Evolutionary conservation across 2,329 filamentous ascomycete genomes (phyloP), one percentile per base, ranked within the genome.

Genomic region (Lachnum nothofagi): DNA sequence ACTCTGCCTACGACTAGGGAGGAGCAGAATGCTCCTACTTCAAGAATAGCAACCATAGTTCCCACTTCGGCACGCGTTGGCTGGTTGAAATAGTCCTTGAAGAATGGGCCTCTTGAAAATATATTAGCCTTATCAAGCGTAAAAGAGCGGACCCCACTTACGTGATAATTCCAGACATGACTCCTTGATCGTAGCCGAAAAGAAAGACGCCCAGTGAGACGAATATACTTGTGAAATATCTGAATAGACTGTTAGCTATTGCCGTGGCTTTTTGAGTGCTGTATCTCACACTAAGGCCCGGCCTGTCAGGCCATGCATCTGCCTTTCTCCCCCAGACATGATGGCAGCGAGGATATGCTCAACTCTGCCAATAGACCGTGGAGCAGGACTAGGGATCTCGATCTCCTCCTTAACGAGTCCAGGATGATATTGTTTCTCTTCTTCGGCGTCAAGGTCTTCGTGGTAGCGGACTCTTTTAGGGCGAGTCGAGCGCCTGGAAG

Each of bases 41-140:
- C 91, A 51, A 98, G 79, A 61, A 98, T 97, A 58, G 93, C 91
- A 49, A 98, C 93, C 85, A 97, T 97, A 23, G 91, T 97, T 51
- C 91, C 93, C 51, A 98, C 84, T 67, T 95, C 82, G 40, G 90
- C 88, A 60, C 81, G 80, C 20, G 88, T 85, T 17, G 93, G 93
- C 61, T 97, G 83, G 62, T 91, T 77, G 70, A 98, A 97, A 68
- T 95, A 95, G 66, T 91, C 82, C 67, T 85, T 88, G 67, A 98
- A 98, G 68, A 86, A 87, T 8, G 82, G 78, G 55, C 91, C 91
- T 49, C 91, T 96, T 34, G 9, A 9, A 22, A 10, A 20, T 16
- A 2, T 27, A 44, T 64, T 53, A 65, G 56, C 35, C 19, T 44
- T 22, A 37, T 27, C 27, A 9, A 40, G 10, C 31, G 3, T n/a